Conservation (phyloP, 1,139 yeast species). For the Kazachstania sp. region DNA sequence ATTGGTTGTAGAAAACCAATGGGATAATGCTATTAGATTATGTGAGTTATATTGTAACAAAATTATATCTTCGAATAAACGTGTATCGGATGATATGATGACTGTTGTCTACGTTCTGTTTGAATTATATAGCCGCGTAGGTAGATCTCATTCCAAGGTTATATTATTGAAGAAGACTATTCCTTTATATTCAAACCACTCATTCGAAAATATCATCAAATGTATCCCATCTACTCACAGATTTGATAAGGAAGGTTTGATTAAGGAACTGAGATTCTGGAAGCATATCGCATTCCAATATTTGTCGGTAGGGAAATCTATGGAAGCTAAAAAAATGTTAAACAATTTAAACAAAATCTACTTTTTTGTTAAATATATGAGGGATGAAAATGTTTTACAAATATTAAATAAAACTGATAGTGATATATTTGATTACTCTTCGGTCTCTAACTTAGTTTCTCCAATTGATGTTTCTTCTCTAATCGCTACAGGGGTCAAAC, state of each 20-base stretch:
- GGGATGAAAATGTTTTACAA: conserved; percentile 13
- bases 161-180: conserved; percentile 13
- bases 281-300: conserved; percentile 44
- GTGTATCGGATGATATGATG: not conserved
- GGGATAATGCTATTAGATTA: conserved; percentile 25
- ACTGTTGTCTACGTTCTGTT: conserved; percentile 19
- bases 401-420: conserved; percentile 3
- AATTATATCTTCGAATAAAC: conserved; percentile 1
- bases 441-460: conserved; percentile 34
- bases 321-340: conserved; percentile 27
- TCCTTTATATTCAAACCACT: not conserved
- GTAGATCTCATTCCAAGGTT: conserved; percentile 18
- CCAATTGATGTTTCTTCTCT: conserved; percentile 37
- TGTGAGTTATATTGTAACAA: conserved; percentile 21
- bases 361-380: not conserved
- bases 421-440: conserved; percentile 11
- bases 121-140: conserved; percentile 19
- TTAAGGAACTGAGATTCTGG: conserved; percentile 32
- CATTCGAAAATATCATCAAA: too few species aligned
- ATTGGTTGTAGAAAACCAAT: conserved; percentile 21
- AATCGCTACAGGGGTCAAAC: conserved; percentile 34
- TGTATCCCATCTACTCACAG: too few species aligned
- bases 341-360: conserved; percentile 6
- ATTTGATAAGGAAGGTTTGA: not conserved
- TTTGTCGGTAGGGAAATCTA: conserved; percentile 29